Conservation (phyloP, 345 rosid species). For the Syzygium grande region DNA sequence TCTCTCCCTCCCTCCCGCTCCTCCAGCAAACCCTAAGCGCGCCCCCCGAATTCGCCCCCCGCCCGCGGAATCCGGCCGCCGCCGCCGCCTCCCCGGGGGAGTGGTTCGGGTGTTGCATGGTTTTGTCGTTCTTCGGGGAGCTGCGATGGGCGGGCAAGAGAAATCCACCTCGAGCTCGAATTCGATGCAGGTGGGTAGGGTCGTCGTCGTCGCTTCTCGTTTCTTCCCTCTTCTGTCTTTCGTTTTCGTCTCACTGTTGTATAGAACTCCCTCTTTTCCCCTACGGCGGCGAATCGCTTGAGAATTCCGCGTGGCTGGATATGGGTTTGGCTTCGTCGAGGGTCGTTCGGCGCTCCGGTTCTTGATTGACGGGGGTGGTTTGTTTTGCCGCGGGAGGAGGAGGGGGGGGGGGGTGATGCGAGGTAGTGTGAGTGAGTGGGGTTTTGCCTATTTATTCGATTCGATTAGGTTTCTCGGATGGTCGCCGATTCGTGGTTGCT, state of each 20-base stretch:
- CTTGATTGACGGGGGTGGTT: not conserved
- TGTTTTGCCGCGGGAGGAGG: not conserved
- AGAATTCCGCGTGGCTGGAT: not conserved
- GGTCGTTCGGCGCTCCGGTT: not conserved
- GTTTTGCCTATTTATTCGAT: not conserved
- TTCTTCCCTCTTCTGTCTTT: not conserved
- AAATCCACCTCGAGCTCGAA: conserved; percentile 65
- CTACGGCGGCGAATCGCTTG: not conserved
- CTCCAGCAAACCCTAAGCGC: conserved; percentile 1
- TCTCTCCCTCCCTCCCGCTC: not conserved
- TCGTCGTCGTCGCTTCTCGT: not conserved
- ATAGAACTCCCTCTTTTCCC: not conserved
- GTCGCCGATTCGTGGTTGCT: not conserved
- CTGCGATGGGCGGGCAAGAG: conserved; percentile 79
- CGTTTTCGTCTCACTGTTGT: conserved; percentile 9
- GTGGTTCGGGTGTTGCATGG: not conserved
- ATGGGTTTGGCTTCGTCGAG: not conserved
- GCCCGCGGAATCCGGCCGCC: not conserved
- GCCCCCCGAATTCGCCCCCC: not conserved
- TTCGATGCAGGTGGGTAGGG: conserved; percentile 72
- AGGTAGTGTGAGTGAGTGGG: not conserved
- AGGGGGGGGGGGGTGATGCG: not conserved
- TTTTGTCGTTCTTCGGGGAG: conserved; percentile 8
- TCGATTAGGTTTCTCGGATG: not conserved
- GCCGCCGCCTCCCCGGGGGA: not conserved